These are phyloP conservation scores for Crithidia expoeki DNA, from an alignment of 208 protist species.

Conservation along the genomic window DNA sequence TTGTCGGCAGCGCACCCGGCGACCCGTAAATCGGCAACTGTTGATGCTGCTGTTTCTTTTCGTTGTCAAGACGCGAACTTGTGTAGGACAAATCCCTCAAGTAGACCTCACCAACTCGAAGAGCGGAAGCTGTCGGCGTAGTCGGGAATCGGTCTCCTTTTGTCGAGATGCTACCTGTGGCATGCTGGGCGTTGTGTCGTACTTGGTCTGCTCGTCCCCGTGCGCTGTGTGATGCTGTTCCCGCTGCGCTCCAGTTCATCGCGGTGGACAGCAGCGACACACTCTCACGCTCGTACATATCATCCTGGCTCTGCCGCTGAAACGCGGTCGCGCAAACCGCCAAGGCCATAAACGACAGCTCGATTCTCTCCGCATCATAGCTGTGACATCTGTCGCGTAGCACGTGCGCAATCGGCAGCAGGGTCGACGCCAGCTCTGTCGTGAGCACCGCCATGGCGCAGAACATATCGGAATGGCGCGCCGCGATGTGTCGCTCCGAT, in stretches of 20 bases:
- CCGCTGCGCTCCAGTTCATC: not conserved
- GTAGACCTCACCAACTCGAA: not conserved
- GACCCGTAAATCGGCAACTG: slow-evolving; percentile 16
- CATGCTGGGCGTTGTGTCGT: not conserved
- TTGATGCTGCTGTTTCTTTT: not conserved
- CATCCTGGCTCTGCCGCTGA: slow-evolving; percentile 30
- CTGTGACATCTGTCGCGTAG: slow-evolving; percentile 37
- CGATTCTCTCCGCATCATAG: slow-evolving; percentile 31
- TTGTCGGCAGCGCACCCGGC: not conserved
- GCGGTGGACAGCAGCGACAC: not conserved
- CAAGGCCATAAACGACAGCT: slow-evolving; percentile 40
- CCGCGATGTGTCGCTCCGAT: slow-evolving; percentile 33
- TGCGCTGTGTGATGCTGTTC: not conserved
- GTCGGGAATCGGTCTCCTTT: no score
- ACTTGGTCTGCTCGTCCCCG: not conserved
- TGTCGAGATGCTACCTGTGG: no score
- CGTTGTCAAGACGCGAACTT: no score
- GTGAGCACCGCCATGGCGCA: slow-evolving; percentile 35
- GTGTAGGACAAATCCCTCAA: not conserved
- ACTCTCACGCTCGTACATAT: slow-evolving; percentile 15
- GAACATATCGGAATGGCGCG: slow-evolving; percentile 35
- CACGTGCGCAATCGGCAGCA: slow-evolving; percentile 28
- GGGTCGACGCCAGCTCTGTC: slow-evolving; percentile 22
- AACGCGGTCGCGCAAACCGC: slow-evolving; percentile 31
- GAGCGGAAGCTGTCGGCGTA: no score